Evolutionary conservation across 441 rosid genomes (phyloP), one percentile per base, ranked within the genome.

Genomic region (Capsella rubella): DNA sequence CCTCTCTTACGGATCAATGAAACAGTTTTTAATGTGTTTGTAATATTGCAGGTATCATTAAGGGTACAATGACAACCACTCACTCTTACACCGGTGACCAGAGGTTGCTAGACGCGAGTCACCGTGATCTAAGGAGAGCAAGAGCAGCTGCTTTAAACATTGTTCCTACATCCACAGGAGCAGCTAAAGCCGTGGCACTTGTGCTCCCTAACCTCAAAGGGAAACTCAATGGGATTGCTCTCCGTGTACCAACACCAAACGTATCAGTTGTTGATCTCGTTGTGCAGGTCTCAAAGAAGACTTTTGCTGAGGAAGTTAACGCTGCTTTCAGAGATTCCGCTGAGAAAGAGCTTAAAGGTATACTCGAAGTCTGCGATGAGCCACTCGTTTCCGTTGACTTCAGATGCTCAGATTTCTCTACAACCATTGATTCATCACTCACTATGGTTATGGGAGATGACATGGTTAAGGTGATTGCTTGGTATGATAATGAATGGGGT

Each of bases 391-490:
- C 98, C 0, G 94, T 91, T 0, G 97, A 94, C 78, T 94, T 94
- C 86, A 82, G 99, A 86, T 94, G 99, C 87, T 80, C 87, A 1
- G 99, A 94, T 72, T 92, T 83, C 7, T 92, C 99, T 3, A 89
- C 95, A 25, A 89, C 97, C 1, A 87, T 94, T 18, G 99, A 94
- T 73, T 81, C 97, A 43, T 89, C 99, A 0, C 86, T 92, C 58
- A 95, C 99, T 61, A 83, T 95, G 97, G 99, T 95, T 25, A 92
- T 95, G 99, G 99, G 97, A 68, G 97, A 94, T 72, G 99, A 90
- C 81, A 89, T 94, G 97, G 94, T 95, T 51, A 95, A 95, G 84
- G 97, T 95, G 58, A 92, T 95, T 76, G 99, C 99, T 28, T 95
- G 97, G 97, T 90, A 92, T 66, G 97, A 95, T 76, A 95, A 95